Evolutionary conservation across 805 yeast genomes (phyloP), one percentile per base, ranked within the genome.

Genomic region (Candida sphagnicola): DNA sequence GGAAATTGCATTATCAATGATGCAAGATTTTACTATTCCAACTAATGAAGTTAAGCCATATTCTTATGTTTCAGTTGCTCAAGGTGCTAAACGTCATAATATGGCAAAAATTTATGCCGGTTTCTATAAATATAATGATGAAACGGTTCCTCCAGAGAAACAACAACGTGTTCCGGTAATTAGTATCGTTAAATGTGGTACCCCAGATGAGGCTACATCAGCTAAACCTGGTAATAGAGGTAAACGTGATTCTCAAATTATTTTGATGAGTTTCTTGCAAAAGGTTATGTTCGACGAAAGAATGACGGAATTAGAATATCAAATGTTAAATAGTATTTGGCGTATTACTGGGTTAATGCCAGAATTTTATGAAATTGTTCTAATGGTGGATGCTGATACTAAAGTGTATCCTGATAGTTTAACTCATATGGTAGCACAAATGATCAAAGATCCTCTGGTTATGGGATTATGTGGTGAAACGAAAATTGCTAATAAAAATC

Each of bases 71-170:
- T 95, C 98, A 5, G 97, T 93, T 29, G 95, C 96, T 2, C 85
- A 85, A 50, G 99, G 99, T 50, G 52, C 85, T 3, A 93, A 88
- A 65, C 82, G 99, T 58, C 99, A 93, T 57, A 93, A 93, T 59
- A 89, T 90, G 96, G 97, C 99, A 19, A 91, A 90, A 62, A 89
- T 91, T 2, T 91, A 88, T 55, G 82, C 96, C 10, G 99, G 99
- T 0, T 93, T 86, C 58, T 93, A 93, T 67, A 82, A 82, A 49
- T 93, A 90, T 56, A 80, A 86, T 51, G 85, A 85, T 47, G 54
- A 63, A 3, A 85, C 91, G 1, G 80, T 89, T 31, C 86, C 91
- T 2, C 64, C 67, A 1, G 90, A 85, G 44, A 84, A 84, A 50
- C 98, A 91, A 62, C 90, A 85, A 57, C 74, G 88, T 46, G 85